phyloP scores from a whole-genome alignment of 768 basidiomycete species.

The Tricholoma terreum region DNA sequence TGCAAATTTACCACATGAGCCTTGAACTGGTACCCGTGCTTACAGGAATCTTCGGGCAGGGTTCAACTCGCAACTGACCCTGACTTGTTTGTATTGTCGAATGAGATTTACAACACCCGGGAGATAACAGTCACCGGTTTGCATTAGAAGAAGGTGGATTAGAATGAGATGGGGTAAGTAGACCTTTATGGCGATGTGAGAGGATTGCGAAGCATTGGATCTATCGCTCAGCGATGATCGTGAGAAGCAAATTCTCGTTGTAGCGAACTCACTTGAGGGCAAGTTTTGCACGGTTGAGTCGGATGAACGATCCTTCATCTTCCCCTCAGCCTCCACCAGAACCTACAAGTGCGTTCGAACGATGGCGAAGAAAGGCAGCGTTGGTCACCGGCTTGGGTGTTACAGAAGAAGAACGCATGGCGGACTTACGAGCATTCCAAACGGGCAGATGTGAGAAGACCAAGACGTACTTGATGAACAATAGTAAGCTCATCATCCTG shows the following conservation, averaged over 20 bases:
- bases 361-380: slow-evolving; percentile 47
- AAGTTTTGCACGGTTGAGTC: slow-evolving; percentile 13
- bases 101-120: no score
- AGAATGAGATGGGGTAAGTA: neutral
- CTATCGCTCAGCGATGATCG: slow-evolving; percentile 8
- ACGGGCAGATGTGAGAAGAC: slow-evolving; percentile 60
- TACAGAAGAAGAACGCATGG: slow-evolving; percentile 42
- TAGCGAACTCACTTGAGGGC: slow-evolving; percentile 1
- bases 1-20: no score
- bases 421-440: slow-evolving; percentile 34
- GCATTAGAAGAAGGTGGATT: no score
- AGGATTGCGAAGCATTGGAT: no score
- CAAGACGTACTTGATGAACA: slow-evolving; percentile 64
- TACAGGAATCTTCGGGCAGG: no score
- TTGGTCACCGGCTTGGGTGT: slow-evolving; percentile 49
- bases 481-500: slow-evolving; percentile 48
- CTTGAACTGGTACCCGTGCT: no score
- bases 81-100: no score
- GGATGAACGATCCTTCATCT: slow-evolving; percentile 16
- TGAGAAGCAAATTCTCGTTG: slow-evolving; percentile 15
- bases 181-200: neutral
- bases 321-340: slow-evolving; percentile 20
- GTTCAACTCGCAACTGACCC: no score
- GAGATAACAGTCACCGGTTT: no score
- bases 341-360: slow-evolving; percentile 39